Evolutionary conservation across 768 basidiomycete genomes (phyloP), one percentile per base, ranked within the genome.

Genomic region (Trametes meyenii): DNA sequence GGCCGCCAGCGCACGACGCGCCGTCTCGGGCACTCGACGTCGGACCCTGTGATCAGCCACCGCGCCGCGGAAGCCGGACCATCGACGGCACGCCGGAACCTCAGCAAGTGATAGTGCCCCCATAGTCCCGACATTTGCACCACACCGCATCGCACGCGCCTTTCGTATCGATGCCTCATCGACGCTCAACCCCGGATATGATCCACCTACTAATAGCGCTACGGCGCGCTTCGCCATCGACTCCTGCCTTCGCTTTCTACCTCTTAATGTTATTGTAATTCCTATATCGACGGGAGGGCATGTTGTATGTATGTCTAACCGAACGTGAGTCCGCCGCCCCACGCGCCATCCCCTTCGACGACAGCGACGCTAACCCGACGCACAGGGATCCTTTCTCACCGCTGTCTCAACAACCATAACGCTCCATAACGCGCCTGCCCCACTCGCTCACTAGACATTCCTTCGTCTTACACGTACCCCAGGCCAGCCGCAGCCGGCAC

Each of bases 11-110:
- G 68, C 44, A 66, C 65, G 24, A 56, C 64, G 53, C 69, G 71
- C 53, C 68, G 69, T 8, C 62, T 72, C n/a, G 71, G 69, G 14
- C 71, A 72, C 48, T 66, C 71, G 14, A 63, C 63, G n/a, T 72
- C 71, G 14, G 71, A 70, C 39, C 71, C 71, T 8, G 66, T 58
- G 24, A 60, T 67, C 44, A 62, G 63, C 56, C 58, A 58, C 35
- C 67, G 60, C 57, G 62, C 54, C 17, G 52, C 60, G 40, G 60
- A 58, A 44, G 55, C 62, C 49, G 60, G 66, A 23, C 62, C 60
- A 16, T 59, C 54, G 42, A 42, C 60, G 40, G 33, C 48, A 13
- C 63, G 57, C 17, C 66, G 66, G 51, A 61, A 61, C 54, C 53
- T 49, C 50, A 64, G 66, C 61, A 61, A 64, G 51, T 67, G 45